Evolutionary conservation across 768 basidiomycete genomes (phyloP).

Genomic region (Pleurotus ostreatus): DNA sequence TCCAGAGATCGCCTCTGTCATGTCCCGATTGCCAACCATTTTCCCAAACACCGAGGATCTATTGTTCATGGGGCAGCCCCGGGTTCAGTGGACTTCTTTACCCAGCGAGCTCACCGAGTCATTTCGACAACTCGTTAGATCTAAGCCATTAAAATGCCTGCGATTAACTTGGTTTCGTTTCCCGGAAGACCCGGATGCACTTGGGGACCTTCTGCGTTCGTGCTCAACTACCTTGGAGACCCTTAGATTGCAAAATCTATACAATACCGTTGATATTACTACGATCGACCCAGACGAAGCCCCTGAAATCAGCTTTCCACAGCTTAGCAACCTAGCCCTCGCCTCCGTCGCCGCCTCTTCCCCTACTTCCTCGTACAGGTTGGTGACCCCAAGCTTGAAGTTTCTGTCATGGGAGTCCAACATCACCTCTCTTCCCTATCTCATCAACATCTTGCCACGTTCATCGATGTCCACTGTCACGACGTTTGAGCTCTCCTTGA

Average conservation of each 20-base stretch:
- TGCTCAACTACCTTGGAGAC: not conserved
- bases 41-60: not conserved
- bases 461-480: not conserved
- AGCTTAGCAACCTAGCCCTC: not conserved
- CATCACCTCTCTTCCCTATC: not conserved
- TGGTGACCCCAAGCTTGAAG: not conserved
- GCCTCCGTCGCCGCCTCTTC: not conserved
- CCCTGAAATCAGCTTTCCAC: not conserved
- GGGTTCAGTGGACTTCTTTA: not conserved
- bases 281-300: too few species aligned
- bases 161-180: not conserved
- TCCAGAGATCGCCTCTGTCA: not conserved
- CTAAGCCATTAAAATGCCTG: not conserved
- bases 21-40: not conserved
- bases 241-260: not conserved
- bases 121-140: not conserved
- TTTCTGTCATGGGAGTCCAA: not conserved
- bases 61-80: not conserved
- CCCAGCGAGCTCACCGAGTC: not conserved
- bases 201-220: not conserved
- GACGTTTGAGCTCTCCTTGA: not conserved
- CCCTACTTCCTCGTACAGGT: not conserved
- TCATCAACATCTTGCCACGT: not conserved
- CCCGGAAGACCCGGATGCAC: not conserved
- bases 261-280: not conserved